These are phyloP conservation scores for Schizosaccharomyces osmophilus DNA, from an alignment of 805 yeast genomes.

Conservation along the genomic window DNA sequence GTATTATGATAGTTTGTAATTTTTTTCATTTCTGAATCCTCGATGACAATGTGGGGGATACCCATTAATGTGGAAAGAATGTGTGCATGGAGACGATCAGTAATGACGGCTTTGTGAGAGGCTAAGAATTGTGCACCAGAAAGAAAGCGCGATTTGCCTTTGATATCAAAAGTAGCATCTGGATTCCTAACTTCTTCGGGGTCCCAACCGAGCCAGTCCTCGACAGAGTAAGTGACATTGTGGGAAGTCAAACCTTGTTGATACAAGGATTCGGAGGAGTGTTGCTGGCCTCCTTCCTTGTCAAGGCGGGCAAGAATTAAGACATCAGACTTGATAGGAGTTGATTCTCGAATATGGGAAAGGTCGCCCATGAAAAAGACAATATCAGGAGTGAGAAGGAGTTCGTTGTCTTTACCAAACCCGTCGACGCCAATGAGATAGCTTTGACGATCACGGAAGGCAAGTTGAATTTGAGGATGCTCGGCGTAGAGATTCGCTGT, in stretches of 20 bases:
- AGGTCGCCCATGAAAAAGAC: neutral
- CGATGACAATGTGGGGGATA: conserved; percentile 1
- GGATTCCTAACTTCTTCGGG: neutral
- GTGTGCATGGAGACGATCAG: conserved; percentile 3
- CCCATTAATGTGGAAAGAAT: conserved; percentile 1
- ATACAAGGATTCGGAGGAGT: neutral
- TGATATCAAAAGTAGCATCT: neutral
- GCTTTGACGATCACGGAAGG: neutral
- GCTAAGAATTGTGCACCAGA: conserved; percentile 1
- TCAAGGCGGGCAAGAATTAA: neutral
- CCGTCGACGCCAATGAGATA: neutral
- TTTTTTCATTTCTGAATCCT: neutral
- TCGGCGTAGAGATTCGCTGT: neutral
- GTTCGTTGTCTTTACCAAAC: neutral
- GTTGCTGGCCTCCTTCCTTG: neutral
- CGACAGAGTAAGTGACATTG: neutral
- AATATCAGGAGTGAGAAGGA: conserved; percentile 1
- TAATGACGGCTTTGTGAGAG: neutral
- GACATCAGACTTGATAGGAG: neutral
- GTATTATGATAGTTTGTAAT: neutral
- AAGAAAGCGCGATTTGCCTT: neutral
- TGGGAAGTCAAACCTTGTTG: neutral
- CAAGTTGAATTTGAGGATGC: neutral
- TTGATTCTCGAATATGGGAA: neutral
- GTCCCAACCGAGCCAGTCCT: neutral